phyloP scores from a whole-genome alignment of 441 rosid genomes.

The Croton laevigatus region DNA sequence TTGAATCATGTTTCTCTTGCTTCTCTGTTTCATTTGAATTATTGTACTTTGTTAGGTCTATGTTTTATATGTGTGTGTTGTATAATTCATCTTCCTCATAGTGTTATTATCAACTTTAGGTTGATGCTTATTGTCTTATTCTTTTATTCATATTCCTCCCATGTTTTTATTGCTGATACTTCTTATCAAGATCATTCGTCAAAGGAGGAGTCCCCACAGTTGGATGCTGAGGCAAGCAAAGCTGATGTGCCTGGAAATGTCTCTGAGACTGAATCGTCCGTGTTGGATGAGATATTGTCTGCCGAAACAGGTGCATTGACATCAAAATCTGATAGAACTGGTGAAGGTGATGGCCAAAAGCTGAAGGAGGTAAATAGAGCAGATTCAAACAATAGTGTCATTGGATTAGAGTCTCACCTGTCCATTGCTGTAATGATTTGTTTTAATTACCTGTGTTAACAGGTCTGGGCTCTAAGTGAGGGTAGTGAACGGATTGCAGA shows the following conservation, averaged over 20 bases:
- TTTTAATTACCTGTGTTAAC: slow-evolving; percentile 28
- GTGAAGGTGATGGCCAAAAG: slow-evolving; percentile 36
- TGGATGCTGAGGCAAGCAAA: slow-evolving; percentile 37
- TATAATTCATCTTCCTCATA: neutral
- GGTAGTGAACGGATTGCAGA: slow-evolving; percentile 70
- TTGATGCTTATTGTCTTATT: slow-evolving; percentile 9
- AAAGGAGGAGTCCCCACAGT: slow-evolving; percentile 46
- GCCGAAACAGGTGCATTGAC: slow-evolving; percentile 43
- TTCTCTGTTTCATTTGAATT: neutral
- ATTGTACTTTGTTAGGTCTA: neutral
- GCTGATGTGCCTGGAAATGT: slow-evolving; percentile 28
- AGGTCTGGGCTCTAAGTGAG: slow-evolving; percentile 82
- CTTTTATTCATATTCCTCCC: slow-evolving; percentile 9
- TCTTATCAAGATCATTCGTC: slow-evolving; percentile 37
- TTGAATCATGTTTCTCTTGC: neutral
- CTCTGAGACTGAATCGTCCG: slow-evolving; percentile 43
- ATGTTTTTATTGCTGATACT: slow-evolving; percentile 14
- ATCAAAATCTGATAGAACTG: slow-evolving; percentile 35
- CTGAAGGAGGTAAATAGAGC: slow-evolving; percentile 49
- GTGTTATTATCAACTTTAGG: neutral
- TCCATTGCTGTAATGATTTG: slow-evolving; percentile 21
- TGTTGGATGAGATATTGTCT: slow-evolving; percentile 78
- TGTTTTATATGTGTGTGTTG: neutral
- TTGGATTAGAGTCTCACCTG: neutral
- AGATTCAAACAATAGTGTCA: slow-evolving; percentile 9